Evolutionary conservation across 257 asterid species (phyloP).

Genomic region (Solanum ahanhuiri): DNA sequence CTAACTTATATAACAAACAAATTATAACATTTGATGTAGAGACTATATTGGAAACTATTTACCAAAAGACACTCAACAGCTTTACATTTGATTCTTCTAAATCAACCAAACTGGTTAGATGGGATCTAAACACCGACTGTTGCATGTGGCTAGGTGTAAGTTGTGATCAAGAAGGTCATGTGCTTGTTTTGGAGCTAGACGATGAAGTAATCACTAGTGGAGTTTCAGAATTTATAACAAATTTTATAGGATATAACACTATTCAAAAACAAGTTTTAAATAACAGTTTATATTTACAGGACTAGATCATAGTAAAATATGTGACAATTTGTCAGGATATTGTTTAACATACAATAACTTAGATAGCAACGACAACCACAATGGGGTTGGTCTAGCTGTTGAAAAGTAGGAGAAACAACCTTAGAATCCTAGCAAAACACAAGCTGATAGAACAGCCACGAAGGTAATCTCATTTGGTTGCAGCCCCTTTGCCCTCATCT

Average conservation of each 20-base stretch:
- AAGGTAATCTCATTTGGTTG: neutral
- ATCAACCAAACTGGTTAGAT: constrained; percentile 11
- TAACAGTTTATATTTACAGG: no score
- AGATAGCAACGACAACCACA: neutral
- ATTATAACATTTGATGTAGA: no score
- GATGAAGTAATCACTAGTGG: constrained; percentile 20
- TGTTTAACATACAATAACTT: neutral
- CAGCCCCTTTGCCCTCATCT: constrained; percentile 46
- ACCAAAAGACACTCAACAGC: neutral
- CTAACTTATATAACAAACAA: no score
- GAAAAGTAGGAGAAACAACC: no score
- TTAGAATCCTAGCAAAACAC: neutral
- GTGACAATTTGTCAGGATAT: neutral
- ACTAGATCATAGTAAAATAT: neutral
- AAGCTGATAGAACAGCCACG: neutral
- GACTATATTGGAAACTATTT: no score
- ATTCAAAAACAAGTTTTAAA: no score
- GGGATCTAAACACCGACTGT: constrained; percentile 35
- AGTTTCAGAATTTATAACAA: neutral
- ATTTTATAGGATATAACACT: neutral
- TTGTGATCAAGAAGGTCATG: constrained; percentile 45
- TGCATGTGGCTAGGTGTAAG: constrained; percentile 52
- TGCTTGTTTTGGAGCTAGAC: constrained; percentile 31
- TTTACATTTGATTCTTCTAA: neutral
- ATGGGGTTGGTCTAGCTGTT: neutral